These are phyloP conservation scores for Neophaeococcomyces aloes DNA, from an alignment of 2,329 filamentous ascomycete species.

Conservation along the genomic window DNA sequence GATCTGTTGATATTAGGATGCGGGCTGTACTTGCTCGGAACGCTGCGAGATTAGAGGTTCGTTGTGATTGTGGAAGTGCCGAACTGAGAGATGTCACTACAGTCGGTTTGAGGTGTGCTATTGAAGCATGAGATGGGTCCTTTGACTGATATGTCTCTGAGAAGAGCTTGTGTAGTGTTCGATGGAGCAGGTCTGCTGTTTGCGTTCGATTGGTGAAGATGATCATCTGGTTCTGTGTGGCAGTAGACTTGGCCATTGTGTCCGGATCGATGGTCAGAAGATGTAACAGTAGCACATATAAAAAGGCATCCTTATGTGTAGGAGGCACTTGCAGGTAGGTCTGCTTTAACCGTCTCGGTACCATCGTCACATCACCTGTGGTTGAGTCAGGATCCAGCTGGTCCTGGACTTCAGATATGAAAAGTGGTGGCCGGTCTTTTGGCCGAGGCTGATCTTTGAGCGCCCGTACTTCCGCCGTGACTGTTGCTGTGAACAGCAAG, in stretches of 20 bases:
- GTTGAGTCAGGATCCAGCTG: conserved; percentile 61
- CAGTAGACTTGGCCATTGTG: conserved; percentile 54
- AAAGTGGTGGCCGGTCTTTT: conserved; percentile 63
- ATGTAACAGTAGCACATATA: conserved; percentile 64
- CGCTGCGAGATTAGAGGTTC: conserved; percentile 75
- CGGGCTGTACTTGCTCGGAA: conserved; percentile 84
- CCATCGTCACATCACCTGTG: conserved; percentile 32
- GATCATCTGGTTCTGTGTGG: conserved; percentile 67
- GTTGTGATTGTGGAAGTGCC: conserved; percentile 69
- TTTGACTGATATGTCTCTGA: conserved; percentile 2
- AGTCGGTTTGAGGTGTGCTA: conserved; percentile 44
- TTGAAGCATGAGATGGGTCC: conserved; percentile 6
- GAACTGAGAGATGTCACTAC: conserved; percentile 88
- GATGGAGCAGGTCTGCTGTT: conserved; percentile 81
- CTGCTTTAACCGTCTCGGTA: conserved; percentile 72
- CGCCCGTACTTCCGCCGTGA: conserved; percentile 82
- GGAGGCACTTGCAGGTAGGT: conserved; percentile 80
- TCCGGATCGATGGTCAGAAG: conserved; percentile 13
- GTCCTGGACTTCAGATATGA: conserved; percentile 83
- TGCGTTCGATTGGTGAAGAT: conserved; percentile 89
- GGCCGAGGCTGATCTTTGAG: conserved; percentile 66
- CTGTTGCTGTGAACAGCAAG: conserved; percentile 87
- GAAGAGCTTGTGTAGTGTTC: conserved; percentile 67
- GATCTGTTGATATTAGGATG: conserved; percentile 88
- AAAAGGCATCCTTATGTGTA: conserved; percentile 87